Evolutionary conservation across 805 yeast genomes (phyloP), one percentile per base, ranked within the genome.

Genomic region (Saturnispora saitoi): DNA sequence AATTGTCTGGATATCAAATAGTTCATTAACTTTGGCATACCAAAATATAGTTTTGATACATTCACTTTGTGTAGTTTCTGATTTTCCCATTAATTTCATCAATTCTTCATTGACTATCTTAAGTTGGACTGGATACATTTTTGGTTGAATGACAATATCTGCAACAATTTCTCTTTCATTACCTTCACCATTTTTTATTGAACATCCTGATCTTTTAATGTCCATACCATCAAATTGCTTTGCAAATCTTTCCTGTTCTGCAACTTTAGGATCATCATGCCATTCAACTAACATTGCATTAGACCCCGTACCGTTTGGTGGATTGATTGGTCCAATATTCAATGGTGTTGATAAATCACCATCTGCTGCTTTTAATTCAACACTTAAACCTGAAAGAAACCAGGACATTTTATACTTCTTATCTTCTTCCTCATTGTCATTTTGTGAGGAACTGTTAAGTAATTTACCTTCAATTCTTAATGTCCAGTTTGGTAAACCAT

Each of bases 381-480:
- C 83, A 1, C 95, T 82, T 22, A 93, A 77, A 15, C 91, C 90
- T 7, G 90, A 81, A 56, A 93, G 72, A 58, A 87, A 86, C 2
- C 90, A 75, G 53, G 89, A 82, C 66, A 90, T 86, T 56, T 83
- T 81, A 29, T 76, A 73, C 58, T 83, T 73, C 9, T 72, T 68
- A 45, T 70, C 74, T 7, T 61, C 61, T 57, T 62, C 66, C 54
- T 75, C 68, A 17, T 17, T 14, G 1, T 34, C 19, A 34, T 17
- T 34, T 10, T 34, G 12, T 9, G 8, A 1, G 11, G 4, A 8
- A 19, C 20, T 17, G 19, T 34, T 17, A 4, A 90, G 68, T 22
- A 87, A 68, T 51, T 90, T 72, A 12, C 99, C 99, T 65, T 93
- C 98, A 24, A 93, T 76, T 49, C 95, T 74, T 55, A 91, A 73